These are phyloP conservation scores for Primulina tabacum DNA, from an alignment of 257 asterid species.

Conservation along the genomic window DNA sequence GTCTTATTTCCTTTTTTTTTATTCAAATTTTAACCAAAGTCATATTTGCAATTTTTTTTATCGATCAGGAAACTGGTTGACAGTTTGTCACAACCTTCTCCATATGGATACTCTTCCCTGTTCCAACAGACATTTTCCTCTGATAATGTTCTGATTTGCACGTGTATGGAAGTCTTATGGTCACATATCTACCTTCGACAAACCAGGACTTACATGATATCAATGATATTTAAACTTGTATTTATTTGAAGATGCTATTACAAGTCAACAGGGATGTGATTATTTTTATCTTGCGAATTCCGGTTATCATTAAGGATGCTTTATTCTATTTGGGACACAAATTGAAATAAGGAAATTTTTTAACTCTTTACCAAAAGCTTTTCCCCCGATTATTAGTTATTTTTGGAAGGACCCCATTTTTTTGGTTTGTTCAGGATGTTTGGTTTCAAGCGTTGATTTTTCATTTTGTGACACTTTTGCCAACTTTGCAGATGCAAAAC, in stretches of 20 bases:
- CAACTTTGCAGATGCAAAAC: constrained; percentile 62
- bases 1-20: background rate
- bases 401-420: background rate
- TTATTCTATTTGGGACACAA: constrained; percentile 19
- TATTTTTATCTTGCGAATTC: constrained; percentile 17
- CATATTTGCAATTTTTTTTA: background rate
- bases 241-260: constrained; percentile 1
- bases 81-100: background rate
- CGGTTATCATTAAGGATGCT: constrained; percentile 4
- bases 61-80: background rate
- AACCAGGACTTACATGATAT: background rate
- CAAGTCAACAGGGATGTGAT: constrained; percentile 11
- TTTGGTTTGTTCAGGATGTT: background rate
- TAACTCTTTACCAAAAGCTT: background rate
- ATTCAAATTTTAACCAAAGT: background rate
- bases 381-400: background rate
- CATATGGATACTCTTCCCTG: background rate
- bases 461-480: constrained; percentile 14
- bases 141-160: background rate
- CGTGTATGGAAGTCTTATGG: constrained; percentile 4
- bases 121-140: background rate
- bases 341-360: constrained; percentile 8
- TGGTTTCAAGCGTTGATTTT: background rate
- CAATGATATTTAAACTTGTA: background rate
- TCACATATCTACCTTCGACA: background rate